Evolutionary conservation across 768 basidiomycete species (phyloP), one percentile per base, ranked within the genome.

Genomic region (Termitomyces bulborhizus): DNA sequence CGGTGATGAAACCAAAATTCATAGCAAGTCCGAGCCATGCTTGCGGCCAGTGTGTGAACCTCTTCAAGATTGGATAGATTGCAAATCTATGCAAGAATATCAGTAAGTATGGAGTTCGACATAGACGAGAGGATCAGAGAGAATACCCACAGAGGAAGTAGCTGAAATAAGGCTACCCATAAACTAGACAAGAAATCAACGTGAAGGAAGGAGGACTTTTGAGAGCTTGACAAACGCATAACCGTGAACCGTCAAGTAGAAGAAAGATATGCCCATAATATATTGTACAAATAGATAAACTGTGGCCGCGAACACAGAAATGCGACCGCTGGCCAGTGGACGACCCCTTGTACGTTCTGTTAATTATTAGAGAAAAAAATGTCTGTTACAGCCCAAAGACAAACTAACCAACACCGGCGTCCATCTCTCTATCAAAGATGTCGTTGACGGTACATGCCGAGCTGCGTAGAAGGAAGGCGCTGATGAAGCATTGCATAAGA

Each of bases 21-120:
- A 83, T 81, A 7, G 78, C 77, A 52, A 82, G 69, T 26, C 82
- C 82, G 1, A 84, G 75, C 80, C 79, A 83, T 0, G 80, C 80
- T 60, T 84, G 82, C 0, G 82, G 82, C 81, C 81, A 84, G 57
- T 81, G 67, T 0, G 82, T 83, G 39, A 76, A 65, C 7, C 82
- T 72, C 60, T 84, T 84, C 51, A 83, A 68, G 7, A 83, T 69
- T 12, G 82, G 82, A 63, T 79, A 81, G 48, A 78, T 64, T 7
- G 71, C 69, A 57, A 74, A 73, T 37, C 74, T 77, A 43, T 31
- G 7, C 15, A 46, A 0, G 27, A 32, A 4, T 18, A 34, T 48
- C 24, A 49, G 24, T 5, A 12, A 49, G n/a, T 5, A 12, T 31
- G 46, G 11, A 8, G 5, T 43, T 24, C 9, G 40, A 21, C 54